Conservation (phyloP, 2,329 filamentous ascomycete genomes). For the Aspergillus tamarii region DNA sequence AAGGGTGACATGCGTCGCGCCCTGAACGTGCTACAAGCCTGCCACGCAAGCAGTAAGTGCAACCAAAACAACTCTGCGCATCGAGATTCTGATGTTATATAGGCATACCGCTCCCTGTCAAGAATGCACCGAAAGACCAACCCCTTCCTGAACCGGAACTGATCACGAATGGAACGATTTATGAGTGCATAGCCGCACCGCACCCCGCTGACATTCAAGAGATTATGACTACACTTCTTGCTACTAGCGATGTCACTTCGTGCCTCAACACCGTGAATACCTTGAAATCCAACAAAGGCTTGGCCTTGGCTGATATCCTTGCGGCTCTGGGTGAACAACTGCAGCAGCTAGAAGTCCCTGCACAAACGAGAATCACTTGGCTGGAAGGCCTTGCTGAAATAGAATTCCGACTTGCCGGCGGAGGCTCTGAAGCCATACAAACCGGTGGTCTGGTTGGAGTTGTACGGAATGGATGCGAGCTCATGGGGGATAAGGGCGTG, state of each 20-base stretch:
- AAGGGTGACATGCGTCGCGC: conserved; percentile 96
- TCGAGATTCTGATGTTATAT: conserved; percentile 12
- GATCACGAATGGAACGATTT: conserved; percentile 90
- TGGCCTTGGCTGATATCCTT: conserved; percentile 92
- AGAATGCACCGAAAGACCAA: conserved; percentile 61
- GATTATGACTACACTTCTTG: conserved; percentile 81
- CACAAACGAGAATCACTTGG: conserved; percentile 89
- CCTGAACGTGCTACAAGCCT: conserved; percentile 93
- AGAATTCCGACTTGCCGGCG: conserved; percentile 86
- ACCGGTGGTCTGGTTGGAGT: conserved; percentile 92
- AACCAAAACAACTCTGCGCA: too few species aligned
- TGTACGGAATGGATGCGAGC: conserved; percentile 80
- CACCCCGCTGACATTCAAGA: conserved; percentile 84
- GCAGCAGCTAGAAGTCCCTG: conserved; percentile 77
- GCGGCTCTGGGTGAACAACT: conserved; percentile 84
- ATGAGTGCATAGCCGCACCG: conserved; percentile 94
- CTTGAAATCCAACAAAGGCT: conserved; percentile 80
- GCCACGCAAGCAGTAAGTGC: conserved; percentile 81
- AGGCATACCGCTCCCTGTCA: conserved; percentile 70
- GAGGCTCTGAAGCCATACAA: conserved; percentile 84
- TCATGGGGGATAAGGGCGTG: conserved; percentile 55
- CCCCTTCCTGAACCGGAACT: conserved; percentile 70
- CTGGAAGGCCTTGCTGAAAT: conserved; percentile 88
- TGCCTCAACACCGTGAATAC: conserved; percentile 87
- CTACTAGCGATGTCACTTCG: conserved; percentile 83